phyloP scores from a whole-genome alignment of 1,284 basidiomycete species.

The Apiotrichum gracile region DNA sequence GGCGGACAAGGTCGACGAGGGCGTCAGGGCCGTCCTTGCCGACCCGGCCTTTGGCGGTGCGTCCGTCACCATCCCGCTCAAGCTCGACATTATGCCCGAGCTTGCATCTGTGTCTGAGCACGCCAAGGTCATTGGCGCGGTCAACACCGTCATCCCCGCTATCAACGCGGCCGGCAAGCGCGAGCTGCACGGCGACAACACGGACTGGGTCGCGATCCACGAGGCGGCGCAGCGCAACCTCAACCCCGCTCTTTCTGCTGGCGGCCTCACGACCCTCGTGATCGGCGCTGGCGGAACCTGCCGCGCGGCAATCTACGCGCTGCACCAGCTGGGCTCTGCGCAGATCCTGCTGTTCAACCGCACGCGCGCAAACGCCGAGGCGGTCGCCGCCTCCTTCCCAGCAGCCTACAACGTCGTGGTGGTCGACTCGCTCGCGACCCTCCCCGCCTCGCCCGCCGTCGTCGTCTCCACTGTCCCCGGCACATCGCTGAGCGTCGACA shows the following conservation, averaged over 20 bases:
- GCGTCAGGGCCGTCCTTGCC: constrained; percentile 59
- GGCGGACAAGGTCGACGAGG: constrained; percentile 60
- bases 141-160: constrained; percentile 78
- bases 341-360: constrained; percentile 81
- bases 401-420: constrained; percentile 53
- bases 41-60: constrained; percentile 83
- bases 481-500: constrained; percentile 55
- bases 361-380: constrained; percentile 64
- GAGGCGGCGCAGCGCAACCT: constrained; percentile 51
- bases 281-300: constrained; percentile 91
- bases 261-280: constrained; percentile 59
- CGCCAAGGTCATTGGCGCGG: constrained; percentile 77
- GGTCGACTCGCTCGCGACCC: constrained; percentile 56
- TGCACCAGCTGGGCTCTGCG: constrained; percentile 62
- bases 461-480: constrained; percentile 84
- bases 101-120: constrained; percentile 71
- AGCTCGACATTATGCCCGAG: constrained; percentile 75
- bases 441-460: constrained; percentile 60
- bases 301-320: constrained; percentile 83
- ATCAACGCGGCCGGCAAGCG: constrained; percentile 50
- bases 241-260: constrained; percentile 22
- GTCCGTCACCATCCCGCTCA: constrained; percentile 91
- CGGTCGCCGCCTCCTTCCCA: constrained; percentile 63
- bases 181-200: constrained; percentile 77
- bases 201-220: constrained; percentile 83